Base-by-base conservation (phyloP, 73 alveolate species). In the Symbiodinium natans region DNA sequence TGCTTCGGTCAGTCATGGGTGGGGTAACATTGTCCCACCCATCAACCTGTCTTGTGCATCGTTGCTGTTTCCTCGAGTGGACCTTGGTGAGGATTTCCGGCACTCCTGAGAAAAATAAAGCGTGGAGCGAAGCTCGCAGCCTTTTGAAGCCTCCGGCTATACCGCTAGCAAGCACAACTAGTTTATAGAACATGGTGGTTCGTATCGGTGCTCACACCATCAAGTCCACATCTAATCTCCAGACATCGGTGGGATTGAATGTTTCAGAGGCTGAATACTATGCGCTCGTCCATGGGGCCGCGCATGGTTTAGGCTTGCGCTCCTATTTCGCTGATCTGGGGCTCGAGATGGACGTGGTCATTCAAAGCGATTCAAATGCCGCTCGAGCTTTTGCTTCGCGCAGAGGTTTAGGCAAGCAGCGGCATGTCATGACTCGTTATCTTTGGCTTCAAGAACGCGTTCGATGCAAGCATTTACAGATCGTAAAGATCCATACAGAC, bases 391-490 rank as follows among this genome's bases (percentile, higher is more conserved):
- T 84, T 42, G 93, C 93, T 43, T 43, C 93, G 1, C 93, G 93
- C 33, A 23, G 77, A 33, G 93, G 93, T 36, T 46, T 84, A 19
- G 93, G 93, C 48, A 84, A 84, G 43, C 93, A 84, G 43, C 74
- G 93, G 25, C 93, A 84, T 41, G 93, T 84, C 42, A 41, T 42
- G 93, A 31, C 46, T 3, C 46, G 93, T 2, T 84, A 8, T 31
- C 93, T 84, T 2, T 84, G 93, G 93, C 80, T 84, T 3, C 93
- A 84, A 41, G 80, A 84, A 41, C 41, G 93, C n/a, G 93, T 84
- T 42, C 48, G 48, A 36, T 43, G 74, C 48, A 41, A 48, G 33
- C 80, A 84, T 23, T n/a, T 43, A 48, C 41, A 17, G 48, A 43
- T 84, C 42, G 34, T 5, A 15, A 84, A 84, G 77, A 48, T 84